phyloP scores from a whole-genome alignment of 2,329 filamentous ascomycete genomes.

The Alternaria gaisen region DNA sequence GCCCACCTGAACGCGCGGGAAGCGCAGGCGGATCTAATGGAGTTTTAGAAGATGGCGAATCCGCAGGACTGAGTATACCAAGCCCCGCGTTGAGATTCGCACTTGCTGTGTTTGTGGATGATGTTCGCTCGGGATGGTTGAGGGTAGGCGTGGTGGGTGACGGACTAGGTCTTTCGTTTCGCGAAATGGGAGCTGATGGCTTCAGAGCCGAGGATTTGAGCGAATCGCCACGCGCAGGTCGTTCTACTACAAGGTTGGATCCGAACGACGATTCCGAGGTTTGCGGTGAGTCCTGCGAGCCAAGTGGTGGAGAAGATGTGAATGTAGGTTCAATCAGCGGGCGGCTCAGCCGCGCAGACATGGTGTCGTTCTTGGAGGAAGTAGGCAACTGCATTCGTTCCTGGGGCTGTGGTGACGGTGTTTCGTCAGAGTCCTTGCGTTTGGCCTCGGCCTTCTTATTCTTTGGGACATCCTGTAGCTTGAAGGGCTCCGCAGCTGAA shows the following conservation, averaged over 20 bases:
- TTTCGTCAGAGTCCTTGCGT: slow-evolving; percentile 56
- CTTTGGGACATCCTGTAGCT: slow-evolving; percentile 81
- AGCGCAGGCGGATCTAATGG: slow-evolving; percentile 55
- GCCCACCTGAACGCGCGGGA: slow-evolving; percentile 58
- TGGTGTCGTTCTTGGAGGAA: slow-evolving; percentile 51
- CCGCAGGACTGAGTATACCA: slow-evolving; percentile 54
- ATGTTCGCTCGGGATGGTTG: slow-evolving; percentile 51
- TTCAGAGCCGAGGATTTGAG: slow-evolving; percentile 56
- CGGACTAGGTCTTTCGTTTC: slow-evolving; percentile 67
- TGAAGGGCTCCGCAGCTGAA: slow-evolving; percentile 63
- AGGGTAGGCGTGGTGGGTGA: slow-evolving; percentile 55
- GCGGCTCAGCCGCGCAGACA: slow-evolving; percentile 46
- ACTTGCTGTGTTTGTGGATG: slow-evolving; percentile 41
- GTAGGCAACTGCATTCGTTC: slow-evolving; percentile 48
- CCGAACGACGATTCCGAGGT: slow-evolving; percentile 50
- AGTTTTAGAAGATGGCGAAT: slow-evolving; percentile 53
- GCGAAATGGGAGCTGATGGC: slow-evolving; percentile 55
- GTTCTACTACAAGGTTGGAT: slow-evolving; percentile 52
- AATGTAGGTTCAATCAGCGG: slow-evolving; percentile 47
- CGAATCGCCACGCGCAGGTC: slow-evolving; percentile 69
- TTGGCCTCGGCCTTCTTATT: slow-evolving; percentile 62
- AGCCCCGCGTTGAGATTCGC: slow-evolving; percentile 53
- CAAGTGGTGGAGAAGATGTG: slow-evolving; percentile 51
- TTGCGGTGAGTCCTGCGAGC: slow-evolving; percentile 46
- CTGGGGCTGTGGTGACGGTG: slow-evolving; percentile 34